Percentiles rank a stretch among this genome's conserved stretches.
phyloP scores from a whole-genome alignment of 2,329 filamentous ascomycete species.

The Biscogniauxia sp. region DNA sequence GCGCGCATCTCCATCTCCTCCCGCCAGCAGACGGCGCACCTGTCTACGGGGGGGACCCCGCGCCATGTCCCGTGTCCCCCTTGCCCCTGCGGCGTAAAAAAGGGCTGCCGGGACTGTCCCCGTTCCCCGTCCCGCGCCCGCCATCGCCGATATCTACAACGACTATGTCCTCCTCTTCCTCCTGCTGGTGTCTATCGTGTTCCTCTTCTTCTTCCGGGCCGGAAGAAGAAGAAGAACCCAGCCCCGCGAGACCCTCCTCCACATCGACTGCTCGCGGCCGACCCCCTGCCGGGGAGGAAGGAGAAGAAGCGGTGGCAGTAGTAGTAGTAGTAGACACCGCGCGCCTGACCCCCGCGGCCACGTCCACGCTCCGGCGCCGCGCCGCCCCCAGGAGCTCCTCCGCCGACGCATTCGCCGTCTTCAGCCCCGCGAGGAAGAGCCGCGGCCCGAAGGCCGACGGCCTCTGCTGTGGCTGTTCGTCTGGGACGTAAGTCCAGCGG shows the following conservation, averaged over 20 bases:
- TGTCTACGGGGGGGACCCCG: slow-evolving; percentile 9
- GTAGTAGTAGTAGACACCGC: too few species aligned
- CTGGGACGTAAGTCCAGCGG: too few species aligned
- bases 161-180: too few species aligned
- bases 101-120: slow-evolving; percentile 10
- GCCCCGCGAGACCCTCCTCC: background rate
- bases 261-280: background rate
- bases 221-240: too few species aligned
- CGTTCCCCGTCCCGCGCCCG: background rate
- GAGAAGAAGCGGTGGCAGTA: too few species aligned
- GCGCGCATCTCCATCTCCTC: slow-evolving; percentile 10
- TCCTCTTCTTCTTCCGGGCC: too few species aligned
- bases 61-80: background rate
- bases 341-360: slow-evolving; percentile 11
- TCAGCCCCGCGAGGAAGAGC: background rate
- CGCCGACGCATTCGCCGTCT: slow-evolving; percentile 4
- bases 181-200: too few species aligned
- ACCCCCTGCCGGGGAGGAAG: too few species aligned
- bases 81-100: slow-evolving; percentile 22
- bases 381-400: slow-evolving; percentile 10
- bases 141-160: background rate
- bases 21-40: slow-evolving; percentile 15
- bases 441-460: background rate
- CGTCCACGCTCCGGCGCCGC: slow-evolving; percentile 7
- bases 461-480: background rate